Conservation (phyloP, 257 asterid genomes). For the Jaltomata sinuosa region DNA sequence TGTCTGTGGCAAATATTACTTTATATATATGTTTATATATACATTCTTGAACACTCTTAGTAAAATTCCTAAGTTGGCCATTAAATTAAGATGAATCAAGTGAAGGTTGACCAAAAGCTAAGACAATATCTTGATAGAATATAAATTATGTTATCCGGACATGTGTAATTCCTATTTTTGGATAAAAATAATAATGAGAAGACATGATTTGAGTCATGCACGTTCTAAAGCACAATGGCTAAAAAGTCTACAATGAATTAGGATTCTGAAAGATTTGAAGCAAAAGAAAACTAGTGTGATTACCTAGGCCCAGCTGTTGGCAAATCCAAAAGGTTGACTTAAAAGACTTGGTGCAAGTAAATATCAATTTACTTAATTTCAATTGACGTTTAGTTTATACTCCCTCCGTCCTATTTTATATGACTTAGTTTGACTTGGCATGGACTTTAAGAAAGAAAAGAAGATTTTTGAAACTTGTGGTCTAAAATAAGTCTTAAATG, state of each 20-base stretch:
- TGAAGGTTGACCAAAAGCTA: not conserved
- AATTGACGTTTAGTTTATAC: too few relatives aligned
- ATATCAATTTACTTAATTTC: not conserved
- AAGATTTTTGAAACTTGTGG: too few relatives aligned
- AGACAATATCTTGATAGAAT: not conserved
- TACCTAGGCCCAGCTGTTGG: not conserved
- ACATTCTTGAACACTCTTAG: too few relatives aligned
- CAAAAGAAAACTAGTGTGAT: not conserved
- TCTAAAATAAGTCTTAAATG: too few relatives aligned
- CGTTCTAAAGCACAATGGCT: not conserved
- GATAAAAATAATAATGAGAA: not conserved
- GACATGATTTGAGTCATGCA: not conserved
- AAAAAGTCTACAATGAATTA: not conserved
- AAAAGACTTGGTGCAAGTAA: not conserved
- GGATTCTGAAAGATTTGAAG: not conserved
- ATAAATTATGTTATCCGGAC: not conserved
- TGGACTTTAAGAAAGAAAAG: too few relatives aligned
- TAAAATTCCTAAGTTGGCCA: too few relatives aligned
- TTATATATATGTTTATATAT: too few relatives aligned
- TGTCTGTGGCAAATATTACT: too few relatives aligned
- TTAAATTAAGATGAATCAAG: not conserved
- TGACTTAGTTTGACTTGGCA: too few relatives aligned
- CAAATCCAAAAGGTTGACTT: not conserved
- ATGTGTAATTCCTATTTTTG: not conserved
- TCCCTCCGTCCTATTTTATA: too few relatives aligned